Percentiles rank a stretch among this genome's conserved stretches.
phyloP scores from a whole-genome alignment of 306 rosid genomes.

The Hylodesmum podocarpum region DNA sequence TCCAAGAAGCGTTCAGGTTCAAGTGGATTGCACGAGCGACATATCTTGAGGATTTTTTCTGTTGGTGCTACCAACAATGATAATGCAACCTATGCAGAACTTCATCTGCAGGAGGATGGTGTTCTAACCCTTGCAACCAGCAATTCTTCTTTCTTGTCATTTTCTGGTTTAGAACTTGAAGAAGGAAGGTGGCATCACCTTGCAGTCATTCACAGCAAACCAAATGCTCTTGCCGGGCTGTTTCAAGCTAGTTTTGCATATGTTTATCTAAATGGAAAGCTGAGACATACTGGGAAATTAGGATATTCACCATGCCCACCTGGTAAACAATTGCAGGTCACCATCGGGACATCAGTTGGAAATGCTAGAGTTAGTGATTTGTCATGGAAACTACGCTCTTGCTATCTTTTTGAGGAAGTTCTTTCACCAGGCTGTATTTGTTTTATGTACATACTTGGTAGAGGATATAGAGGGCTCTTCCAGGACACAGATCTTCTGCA shows the following conservation, averaged over 20 bases:
- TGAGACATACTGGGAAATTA: constrained; percentile 92
- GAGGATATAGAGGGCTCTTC: constrained; percentile 97
- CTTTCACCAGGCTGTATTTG: constrained; percentile 87
- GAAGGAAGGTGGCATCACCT: constrained; percentile 99
- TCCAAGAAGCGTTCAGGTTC: constrained; percentile 59
- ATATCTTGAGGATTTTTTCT: constrained; percentile 73
- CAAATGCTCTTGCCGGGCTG: constrained; percentile 99
- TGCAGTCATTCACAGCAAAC: constrained; percentile 96
- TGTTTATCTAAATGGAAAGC: constrained; percentile 93
- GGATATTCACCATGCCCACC: constrained; percentile 97
- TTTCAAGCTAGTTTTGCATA: constrained; percentile 98
- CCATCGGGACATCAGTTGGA: constrained; percentile 77
- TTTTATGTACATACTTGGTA: constrained; percentile 96
- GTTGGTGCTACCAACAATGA: constrained; percentile 87
- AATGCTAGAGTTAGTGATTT: constrained; percentile 79
- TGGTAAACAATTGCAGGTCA: constrained; percentile 92
- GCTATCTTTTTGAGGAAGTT: constrained; percentile 99
- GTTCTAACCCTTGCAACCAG: constrained; percentile 94
- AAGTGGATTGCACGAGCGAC: constrained; percentile 53
- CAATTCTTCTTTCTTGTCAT: constrained; percentile 73
- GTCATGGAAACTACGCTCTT: constrained; percentile 92
- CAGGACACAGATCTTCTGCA: constrained; percentile 97
- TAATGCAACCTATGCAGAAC: constrained; percentile 76
- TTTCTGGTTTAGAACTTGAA: constrained; percentile 91
- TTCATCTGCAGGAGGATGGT: constrained; percentile 96